Base-by-base conservation (phyloP, 805 yeast species). In the Metschnikowia orientalis region DNA sequence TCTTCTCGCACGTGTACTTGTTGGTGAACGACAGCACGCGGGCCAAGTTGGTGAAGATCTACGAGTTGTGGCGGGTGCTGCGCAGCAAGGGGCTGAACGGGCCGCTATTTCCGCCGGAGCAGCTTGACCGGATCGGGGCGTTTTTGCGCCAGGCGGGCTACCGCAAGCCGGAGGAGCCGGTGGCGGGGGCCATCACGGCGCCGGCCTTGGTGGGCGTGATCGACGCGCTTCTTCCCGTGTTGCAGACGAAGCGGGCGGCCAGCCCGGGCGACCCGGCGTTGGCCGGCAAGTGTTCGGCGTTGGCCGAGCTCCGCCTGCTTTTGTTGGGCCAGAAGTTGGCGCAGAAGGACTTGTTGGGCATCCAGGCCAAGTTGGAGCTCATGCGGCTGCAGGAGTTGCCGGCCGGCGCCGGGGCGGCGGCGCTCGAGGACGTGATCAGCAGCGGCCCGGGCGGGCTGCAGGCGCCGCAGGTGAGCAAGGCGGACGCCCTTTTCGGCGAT, bases 21-120 rank as follows among this genome's bases (percentile, higher is more conserved):
- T 62, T 81, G 34, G 90, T 85, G 23, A 81, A 78, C 48, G 95
- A 86, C 47, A 59, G 69, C n/a, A 74, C 80, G 10, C 71, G 97
- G 44, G 45, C 48, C 18, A 84, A 82, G 55, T 63, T 92, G 56
- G 78, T 78, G 35, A 81, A 79, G 43, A 61, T 92, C 42, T 90
- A 85, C 60, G 79, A 79, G 53, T 85, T 95, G 11, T 92, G 99
- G 99, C 80, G 83, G 54, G 61, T 59, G 28, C 76, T 89, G 19
- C 77, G 72, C 30, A 64, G 77, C 2, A 67, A 73, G 25, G 66
- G 63, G 10, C 70, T 81, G n/a, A 77, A 77, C 6, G 52, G 71
- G 28, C 83, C 89, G 4, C 63, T 92, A 27, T 89, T 94, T 53
- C 81, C 86, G 9, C 67, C 63, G 21, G 80, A 75, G 4, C 81